Evolutionary conservation across 2,329 filamentous ascomycete genomes (phyloP), one percentile per base, ranked within the genome.

Genomic region (Colletotrichum noveboracense): DNA sequence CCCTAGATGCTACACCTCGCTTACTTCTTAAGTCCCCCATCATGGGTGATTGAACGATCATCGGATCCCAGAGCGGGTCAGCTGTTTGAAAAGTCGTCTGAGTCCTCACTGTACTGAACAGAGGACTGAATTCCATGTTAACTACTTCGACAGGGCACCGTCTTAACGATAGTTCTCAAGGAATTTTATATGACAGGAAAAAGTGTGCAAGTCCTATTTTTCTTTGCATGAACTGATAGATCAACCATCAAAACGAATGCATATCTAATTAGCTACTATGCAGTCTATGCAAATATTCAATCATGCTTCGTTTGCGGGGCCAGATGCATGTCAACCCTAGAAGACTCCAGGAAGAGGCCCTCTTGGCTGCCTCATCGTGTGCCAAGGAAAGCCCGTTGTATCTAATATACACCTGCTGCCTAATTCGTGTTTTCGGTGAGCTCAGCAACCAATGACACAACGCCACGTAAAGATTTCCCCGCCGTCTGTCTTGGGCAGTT

Each of bases 241-340:
- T 12, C 18, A 7, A 48, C 1, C 38, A 4, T 12, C 0, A 48
- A 0, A 18, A n/a, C 9, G 5, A n/a, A 7, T 12, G 1, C 9
- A 48, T 12, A n/a, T 48, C 18, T 18, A 43, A 43, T 2, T n/a
- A 5, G 38, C 16, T 2, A 10, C 8, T 43, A 12, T 36, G 6
- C 4, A 38, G 34, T 38, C 34, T 38, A 38, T 4, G 5, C 18
- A n/a, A 48, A 21, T 48, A 12, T n/a, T 21, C 18, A n/a, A 48
- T 12, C 9, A 48, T 3, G 38, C 38, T 12, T 12, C 38, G 2
- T 10, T 4, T n/a, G 9, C 18, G 18, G 18, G 38, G 38, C 36
- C 4, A 43, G 8, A 43, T 43, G 36, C 16, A 43, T 10, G 0
- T 48, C 5, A 48, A 18, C 9, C 9, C 38, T n/a, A 7, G 34